Base-by-base conservation (phyloP, 2,329 filamentous ascomycete genomes). In the Aspergillus novoparasiticus region DNA sequence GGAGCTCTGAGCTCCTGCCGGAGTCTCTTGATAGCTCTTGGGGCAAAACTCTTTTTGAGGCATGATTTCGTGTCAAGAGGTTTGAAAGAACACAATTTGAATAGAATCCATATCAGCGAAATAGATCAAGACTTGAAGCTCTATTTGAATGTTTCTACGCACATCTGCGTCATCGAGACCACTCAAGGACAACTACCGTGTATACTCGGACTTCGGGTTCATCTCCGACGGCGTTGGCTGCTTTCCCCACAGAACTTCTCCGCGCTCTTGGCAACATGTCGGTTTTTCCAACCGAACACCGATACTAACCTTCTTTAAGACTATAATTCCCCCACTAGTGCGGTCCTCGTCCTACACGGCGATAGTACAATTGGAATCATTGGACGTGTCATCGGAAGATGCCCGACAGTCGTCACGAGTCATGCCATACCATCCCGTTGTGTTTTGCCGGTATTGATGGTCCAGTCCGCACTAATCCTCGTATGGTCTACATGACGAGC, bases 31-130 rank as follows among this genome's bases (percentile, higher is more conserved):
- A 69, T 79, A 80, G 58, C 75, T 64, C 61, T 73, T 69, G 5
- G 78, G 77, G 46, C 81, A 77, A 57, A 75, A 76, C 70, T 86
- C 84, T 66, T 80, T 76, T 68, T 85, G 83, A 66, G 81, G 82
- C 83, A 85, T 83, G 72, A 46, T 61, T 59, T n/a, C 21, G 19
- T 48, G 32, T n/a, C 32, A 28, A 53, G 57, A 2, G 34, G 32
- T 11, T 10, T 30, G 46, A 19, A 12, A n/a, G 21, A 16, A 48
- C 10, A 41, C 16, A 9, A 41, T 16, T 21, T 26, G 57, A 55
- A 55, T 55, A 41, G 9, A 19, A 16, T 54, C 19, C 19, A 23
- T 28, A 48, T 11, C 16, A 51, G 16, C n/a, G 10, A 12, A 6
- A 3, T 16, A n/a, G 14, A 57, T n/a, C 28, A 48, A 54, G 63